Evolutionary conservation across 2,329 filamentous ascomycete genomes (phyloP), one percentile per base, ranked within the genome.

Genomic region (Cadophora gregata): DNA sequence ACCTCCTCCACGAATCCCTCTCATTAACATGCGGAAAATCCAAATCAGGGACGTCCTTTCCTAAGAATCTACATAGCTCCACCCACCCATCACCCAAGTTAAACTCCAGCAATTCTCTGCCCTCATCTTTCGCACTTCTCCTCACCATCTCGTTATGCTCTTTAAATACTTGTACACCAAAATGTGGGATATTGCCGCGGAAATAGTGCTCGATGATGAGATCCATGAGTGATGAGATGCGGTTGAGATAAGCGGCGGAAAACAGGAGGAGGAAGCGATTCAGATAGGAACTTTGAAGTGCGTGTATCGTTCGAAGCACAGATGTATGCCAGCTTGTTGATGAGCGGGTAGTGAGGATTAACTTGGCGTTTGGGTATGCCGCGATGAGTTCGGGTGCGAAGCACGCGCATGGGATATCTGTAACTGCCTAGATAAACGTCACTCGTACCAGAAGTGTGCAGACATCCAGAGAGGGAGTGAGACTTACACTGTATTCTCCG

Each of bases 31-130:
- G 24, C n/a, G 64, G 64, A 19, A 59, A 66, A 2, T 42, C 64
- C 1, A 29, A 21, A 21, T 42, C 59, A 4, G 70, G 69, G 4
- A 63, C 36, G 27, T 48, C 33, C 50, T 63, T 65, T n/a, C 80
- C 79, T 63, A 82, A 74, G 73, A 83, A 82, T 56, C 80, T 76
- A 75, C 80, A 82, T 4, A 83, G 76, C 24, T 80, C 79, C 64
- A 77, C 77, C 81, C 81, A 83, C 25, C 80, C 81, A 58, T 81
- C 77, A 33, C 76, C 75, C 71, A 81, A 76, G 65, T 77, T 75
- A 72, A 80, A 83, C 71, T 80, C 80, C 38, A 83, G 74, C 27
- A 83, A 72, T 47, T 56, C 50, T 12, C 36, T 24, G 1, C 77
- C 78, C 64, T 81, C 79, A 51, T 73, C 69, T 0, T 78, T 77